phyloP scores from a whole-genome alignment of 2,329 filamentous ascomycete species.

The Phoma sp. region DNA sequence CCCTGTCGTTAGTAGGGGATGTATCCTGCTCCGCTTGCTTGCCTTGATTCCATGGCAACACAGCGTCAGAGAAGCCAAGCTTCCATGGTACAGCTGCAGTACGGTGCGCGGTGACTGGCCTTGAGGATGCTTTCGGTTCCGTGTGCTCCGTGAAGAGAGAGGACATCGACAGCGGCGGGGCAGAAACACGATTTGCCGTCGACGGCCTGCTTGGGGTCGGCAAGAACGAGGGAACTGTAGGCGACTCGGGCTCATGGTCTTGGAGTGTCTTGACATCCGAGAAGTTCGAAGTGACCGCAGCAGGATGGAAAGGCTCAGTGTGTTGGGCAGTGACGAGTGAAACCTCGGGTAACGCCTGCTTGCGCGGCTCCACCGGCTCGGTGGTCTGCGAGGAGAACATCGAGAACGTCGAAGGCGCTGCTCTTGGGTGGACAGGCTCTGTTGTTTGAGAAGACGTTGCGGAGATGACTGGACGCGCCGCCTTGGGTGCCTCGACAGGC shows the following conservation, averaged over 20 bases:
- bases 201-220: slow-evolving; percentile 41
- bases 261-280: slow-evolving; percentile 40
- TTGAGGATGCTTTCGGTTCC: slow-evolving; percentile 36
- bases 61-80: slow-evolving; percentile 52
- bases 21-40: slow-evolving; percentile 8
- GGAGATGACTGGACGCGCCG: slow-evolving; percentile 25
- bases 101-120: slow-evolving; percentile 42
- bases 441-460: slow-evolving; percentile 25
- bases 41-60: slow-evolving; percentile 55
- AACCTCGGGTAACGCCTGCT: slow-evolving; percentile 23
- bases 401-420: slow-evolving; percentile 25
- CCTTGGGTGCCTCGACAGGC: slow-evolving; percentile 25
- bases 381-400: slow-evolving; percentile 31
- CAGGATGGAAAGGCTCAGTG: slow-evolving; percentile 36
- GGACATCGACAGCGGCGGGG: slow-evolving; percentile 33
- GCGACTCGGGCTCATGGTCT: slow-evolving; percentile 44
- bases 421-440: slow-evolving; percentile 27
- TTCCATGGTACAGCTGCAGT: slow-evolving; percentile 26
- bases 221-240: slow-evolving; percentile 41
- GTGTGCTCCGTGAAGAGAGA: slow-evolving; percentile 36
- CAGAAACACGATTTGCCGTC: slow-evolving; percentile 32
- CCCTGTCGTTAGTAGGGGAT: slow-evolving; percentile 12
- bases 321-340: slow-evolving; percentile 36
- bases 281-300: slow-evolving; percentile 14
- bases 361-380: slow-evolving; percentile 33